Evolutionary conservation across 164 flowering plant genomes (phyloP), one percentile per base, ranked within the genome.

Genomic region (Buxus sempervirens): DNA sequence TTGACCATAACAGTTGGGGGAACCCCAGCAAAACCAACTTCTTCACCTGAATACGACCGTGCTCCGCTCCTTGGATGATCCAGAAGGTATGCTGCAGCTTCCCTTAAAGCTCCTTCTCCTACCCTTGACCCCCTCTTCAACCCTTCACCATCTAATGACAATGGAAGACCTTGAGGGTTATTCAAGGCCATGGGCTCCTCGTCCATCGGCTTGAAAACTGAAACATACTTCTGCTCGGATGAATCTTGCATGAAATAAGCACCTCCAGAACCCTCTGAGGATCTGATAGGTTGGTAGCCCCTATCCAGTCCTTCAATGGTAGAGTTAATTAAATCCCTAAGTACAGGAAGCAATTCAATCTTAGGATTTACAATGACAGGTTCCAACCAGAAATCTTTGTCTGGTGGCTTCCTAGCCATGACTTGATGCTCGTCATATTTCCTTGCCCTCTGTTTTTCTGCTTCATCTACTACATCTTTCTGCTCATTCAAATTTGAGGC

Each of bases 161-260:
- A 5, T 15, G 93, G 93, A 5, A 84, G 69, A 38, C 86, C 88
- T 16, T 69, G 83, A 28, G 96, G 96, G 48, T 85, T 90, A 66
- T 90, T 84, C 54, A 75, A 75, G 54, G 96, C 91, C 82, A 76
- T 82, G 13, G 96, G 96, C 51, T 90, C 96, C 78, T 90, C 96
- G 76, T 90, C 96, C 3, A 83, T 73, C 0, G 96, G 96, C 83
- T 90, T 90, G 64, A 90, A 88, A 58, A 90, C 82, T 25, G 89
- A 67, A 19, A 85, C 75, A 70, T 70, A 73, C 32, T 82, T 70
- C 32, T 72, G 65, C 9, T 90, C 87, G 0, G 64, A 65, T 0
- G 76, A 54, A 75, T 86, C 84, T 36, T 67, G 83, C 93, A 90
- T 84, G 56, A 90, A 82, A 72, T 90, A 90, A 59, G 88, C 82